A percentile compares a stretch with the other conserved stretches of the same genome.
phyloP scores from a whole-genome alignment of 2,329 filamentous ascomycete genomes.

The Thelonectria discophora region DNA sequence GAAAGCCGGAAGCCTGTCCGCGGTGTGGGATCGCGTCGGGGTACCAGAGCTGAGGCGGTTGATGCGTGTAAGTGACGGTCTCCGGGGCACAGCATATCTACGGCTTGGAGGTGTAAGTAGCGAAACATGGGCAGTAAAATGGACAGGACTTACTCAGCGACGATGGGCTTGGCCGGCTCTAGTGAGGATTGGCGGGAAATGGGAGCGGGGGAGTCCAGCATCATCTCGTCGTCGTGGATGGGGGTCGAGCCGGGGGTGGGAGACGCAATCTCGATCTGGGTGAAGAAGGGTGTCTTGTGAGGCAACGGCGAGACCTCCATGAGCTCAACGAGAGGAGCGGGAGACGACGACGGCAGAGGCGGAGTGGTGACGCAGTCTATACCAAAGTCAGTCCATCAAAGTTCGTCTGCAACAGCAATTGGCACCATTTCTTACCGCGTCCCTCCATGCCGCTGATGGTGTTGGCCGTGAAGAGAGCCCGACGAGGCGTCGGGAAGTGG shows the following conservation, averaged over 20 bases:
- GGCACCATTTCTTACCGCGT: conserved; percentile 44
- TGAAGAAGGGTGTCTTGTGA: conserved; percentile 78
- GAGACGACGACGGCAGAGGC: conserved; percentile 83
- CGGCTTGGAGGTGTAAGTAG: conserved; percentile 58
- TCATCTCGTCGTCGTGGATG: conserved; percentile 57
- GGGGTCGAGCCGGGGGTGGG: conserved; percentile 70
- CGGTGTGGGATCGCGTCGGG: conserved; percentile 66
- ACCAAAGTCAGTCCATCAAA: conserved; percentile 37
- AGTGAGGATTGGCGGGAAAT: conserved; percentile 56
- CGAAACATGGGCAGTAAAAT: not conserved
- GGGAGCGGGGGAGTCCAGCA: conserved; percentile 65
- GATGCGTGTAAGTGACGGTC: conserved; percentile 77
- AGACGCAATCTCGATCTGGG: conserved; percentile 73
- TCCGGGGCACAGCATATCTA: conserved; percentile 72
- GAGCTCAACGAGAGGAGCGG: conserved; percentile 73
- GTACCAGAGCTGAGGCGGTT: conserved; percentile 78
- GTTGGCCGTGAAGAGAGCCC: conserved; percentile 53
- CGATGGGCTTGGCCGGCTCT: conserved; percentile 59
- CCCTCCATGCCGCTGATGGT: conserved; percentile 49
- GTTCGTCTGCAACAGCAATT: not conserved
- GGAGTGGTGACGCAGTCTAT: conserved; percentile 83
- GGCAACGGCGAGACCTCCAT: conserved; percentile 96
- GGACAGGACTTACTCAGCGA: conserved; percentile 60
- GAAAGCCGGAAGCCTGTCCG: conserved; percentile 76
- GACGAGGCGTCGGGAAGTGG: conserved; percentile 53